These are phyloP conservation scores for Acer campestre DNA, from an alignment of 345 rosid species.

Conservation along the genomic window DNA sequence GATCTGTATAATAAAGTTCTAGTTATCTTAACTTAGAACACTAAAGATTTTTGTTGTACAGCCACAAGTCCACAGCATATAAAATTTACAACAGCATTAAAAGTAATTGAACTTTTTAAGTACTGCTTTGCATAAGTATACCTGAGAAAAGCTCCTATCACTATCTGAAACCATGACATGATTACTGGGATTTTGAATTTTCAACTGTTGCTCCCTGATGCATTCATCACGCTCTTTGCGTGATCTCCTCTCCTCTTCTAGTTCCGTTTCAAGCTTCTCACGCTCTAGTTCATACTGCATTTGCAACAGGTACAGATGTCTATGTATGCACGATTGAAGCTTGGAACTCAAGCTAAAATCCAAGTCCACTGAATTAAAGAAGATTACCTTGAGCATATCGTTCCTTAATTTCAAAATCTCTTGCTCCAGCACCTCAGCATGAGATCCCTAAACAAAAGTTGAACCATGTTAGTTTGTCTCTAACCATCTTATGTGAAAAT, in stretches of 20 bases:
- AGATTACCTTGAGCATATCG: constrained; percentile 83
- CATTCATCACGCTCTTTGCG: constrained; percentile 66
- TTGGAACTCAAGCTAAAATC: constrained; percentile 11
- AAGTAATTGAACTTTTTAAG: neutral
- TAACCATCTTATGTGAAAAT: neutral
- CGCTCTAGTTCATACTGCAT: constrained; percentile 86
- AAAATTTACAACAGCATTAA: neutral
- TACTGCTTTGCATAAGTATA: constrained; percentile 27
- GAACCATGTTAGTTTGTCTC: constrained; percentile 15
- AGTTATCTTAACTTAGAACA: neutral
- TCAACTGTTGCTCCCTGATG: constrained; percentile 72
- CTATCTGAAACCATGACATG: constrained; percentile 45
- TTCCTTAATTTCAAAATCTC: constrained; percentile 85
- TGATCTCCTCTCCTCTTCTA: constrained; percentile 83
- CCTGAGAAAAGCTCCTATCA: constrained; percentile 64
- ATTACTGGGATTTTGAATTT: constrained; percentile 59
- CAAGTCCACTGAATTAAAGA: constrained; percentile 15
- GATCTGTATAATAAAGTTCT: neutral
- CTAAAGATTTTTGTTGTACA: neutral
- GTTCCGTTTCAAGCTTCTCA: constrained; percentile 82
- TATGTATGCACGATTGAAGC: neutral
- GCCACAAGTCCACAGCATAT: neutral
- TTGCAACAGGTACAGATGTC: constrained; percentile 5
- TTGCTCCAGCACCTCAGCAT: constrained; percentile 84
- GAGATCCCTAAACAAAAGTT: constrained; percentile 74